phyloP scores from a whole-genome alignment of 2,329 filamentous ascomycete genomes.

The Cadophora sp. region DNA sequence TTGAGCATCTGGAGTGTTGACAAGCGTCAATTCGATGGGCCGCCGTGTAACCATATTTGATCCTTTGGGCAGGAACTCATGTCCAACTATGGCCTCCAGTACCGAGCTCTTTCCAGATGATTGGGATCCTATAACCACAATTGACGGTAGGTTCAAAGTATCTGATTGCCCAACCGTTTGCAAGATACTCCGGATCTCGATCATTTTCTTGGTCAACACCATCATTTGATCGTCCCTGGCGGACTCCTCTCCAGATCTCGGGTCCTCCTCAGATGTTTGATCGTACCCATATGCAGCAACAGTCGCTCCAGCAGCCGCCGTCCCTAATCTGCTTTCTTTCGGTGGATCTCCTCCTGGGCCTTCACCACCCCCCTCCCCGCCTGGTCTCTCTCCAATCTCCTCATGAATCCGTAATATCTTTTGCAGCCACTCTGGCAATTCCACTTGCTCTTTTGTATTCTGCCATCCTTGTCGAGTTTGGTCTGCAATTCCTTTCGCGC shows the following conservation, averaged over 20 bases:
- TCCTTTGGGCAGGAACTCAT: constrained; percentile 98
- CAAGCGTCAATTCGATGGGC: constrained; percentile 93
- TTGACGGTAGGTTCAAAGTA: constrained; percentile 87
- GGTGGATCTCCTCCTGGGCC: constrained; percentile 56
- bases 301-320: constrained; percentile 71
- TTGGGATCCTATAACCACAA: constrained; percentile 98
- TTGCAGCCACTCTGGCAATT: constrained; percentile 79
- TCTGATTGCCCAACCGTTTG: constrained; percentile 92
- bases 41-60: constrained; percentile 97
- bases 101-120: constrained; percentile 99
- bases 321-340: constrained; percentile 65
- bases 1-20: constrained; percentile 89
- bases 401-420: constrained; percentile 71
- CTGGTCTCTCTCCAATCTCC: constrained; percentile 57
- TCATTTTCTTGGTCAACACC: constrained; percentile 99
- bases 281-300: constrained; percentile 83
- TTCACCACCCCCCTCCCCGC: constrained; percentile 45
- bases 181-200: constrained; percentile 92
- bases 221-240: constrained; percentile 99
- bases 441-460: constrained; percentile 79
- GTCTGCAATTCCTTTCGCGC: constrained; percentile 75
- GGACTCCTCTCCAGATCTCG: constrained; percentile 65
- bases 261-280: constrained; percentile 69
- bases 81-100: constrained; percentile 93
- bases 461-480: constrained; percentile 85